A percentile compares a stretch with the other conserved stretches of the same genome.
Evolutionary conservation across 345 rosid species (phyloP).

Genomic region (Aethionema arabicum): DNA sequence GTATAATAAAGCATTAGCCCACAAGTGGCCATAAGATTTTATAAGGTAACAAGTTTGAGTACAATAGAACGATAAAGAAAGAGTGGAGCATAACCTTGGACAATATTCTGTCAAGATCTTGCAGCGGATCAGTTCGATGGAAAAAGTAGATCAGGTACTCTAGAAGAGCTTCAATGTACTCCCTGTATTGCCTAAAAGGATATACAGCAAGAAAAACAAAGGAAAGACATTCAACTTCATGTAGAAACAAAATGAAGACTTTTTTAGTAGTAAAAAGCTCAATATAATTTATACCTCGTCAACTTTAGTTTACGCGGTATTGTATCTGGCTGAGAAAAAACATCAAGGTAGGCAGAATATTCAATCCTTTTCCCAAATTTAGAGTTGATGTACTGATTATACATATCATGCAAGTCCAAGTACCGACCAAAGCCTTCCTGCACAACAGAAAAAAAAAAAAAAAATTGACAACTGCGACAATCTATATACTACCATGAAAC

Average conservation of each 20-base stretch:
- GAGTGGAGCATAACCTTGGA: constrained; percentile 51
- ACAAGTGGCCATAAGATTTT: constrained; percentile 9
- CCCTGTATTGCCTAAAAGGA: constrained; percentile 68
- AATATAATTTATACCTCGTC: constrained; percentile 48
- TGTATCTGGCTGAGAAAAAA: constrained; percentile 60
- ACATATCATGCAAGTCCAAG: constrained; percentile 89
- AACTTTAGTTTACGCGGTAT: constrained; percentile 62
- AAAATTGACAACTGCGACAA: constrained; percentile 1
- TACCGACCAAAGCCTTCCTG: constrained; percentile 91
- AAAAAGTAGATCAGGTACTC: constrained; percentile 76
- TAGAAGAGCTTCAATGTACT: constrained; percentile 71
- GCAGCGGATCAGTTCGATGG: constrained; percentile 90
- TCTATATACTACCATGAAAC: neutral
- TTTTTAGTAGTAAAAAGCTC: constrained; percentile 9
- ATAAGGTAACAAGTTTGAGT: neutral
- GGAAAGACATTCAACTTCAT: constrained; percentile 26
- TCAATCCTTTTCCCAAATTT: constrained; percentile 87
- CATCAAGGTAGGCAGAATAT: constrained; percentile 79
- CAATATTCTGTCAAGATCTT: constrained; percentile 82
- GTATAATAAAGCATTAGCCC: constrained; percentile 1
- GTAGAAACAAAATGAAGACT: constrained; percentile 14
- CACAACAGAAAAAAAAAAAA: constrained; percentile 24
- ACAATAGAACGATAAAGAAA: constrained; percentile 4
- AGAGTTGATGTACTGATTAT: constrained; percentile 73
- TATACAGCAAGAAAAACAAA: constrained; percentile 16